A percentile compares a stretch with the other conserved stretches of the same genome.
phyloP scores from a whole-genome alignment of 2,329 filamentous ascomycete species.

The Trichoderma arundinaceum region DNA sequence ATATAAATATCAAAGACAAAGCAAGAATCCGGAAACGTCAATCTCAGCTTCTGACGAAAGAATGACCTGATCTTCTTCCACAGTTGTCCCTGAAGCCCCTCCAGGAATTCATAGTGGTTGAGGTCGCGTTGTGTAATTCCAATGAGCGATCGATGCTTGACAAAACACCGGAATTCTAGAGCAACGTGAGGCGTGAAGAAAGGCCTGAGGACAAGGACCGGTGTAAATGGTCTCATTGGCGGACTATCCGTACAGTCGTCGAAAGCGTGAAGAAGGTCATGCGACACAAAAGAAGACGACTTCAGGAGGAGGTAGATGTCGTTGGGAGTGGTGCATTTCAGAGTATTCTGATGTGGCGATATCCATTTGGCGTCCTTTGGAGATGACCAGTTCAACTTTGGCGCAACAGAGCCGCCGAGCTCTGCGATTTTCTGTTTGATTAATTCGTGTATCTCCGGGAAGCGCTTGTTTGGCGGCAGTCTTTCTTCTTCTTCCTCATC shows the following conservation, averaged over 20 bases:
- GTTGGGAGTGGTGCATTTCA: constrained; percentile 86
- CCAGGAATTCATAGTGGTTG: constrained; percentile 86
- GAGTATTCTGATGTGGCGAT: constrained; percentile 78
- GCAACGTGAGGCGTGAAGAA: constrained; percentile 88
- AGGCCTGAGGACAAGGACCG: constrained; percentile 83
- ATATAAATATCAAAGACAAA: constrained; percentile 95
- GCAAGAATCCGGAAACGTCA: constrained; percentile 80
- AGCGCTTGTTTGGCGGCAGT: constrained; percentile 60
- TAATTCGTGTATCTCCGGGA: constrained; percentile 74
- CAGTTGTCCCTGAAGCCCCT: constrained; percentile 66
- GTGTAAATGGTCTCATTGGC: constrained; percentile 61
- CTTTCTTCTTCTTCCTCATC: constrained; percentile 49
- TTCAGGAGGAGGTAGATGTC: constrained; percentile 95
- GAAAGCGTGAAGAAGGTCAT: constrained; percentile 92
- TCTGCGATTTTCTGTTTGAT: constrained; percentile 80
- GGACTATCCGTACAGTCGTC: constrained; percentile 64
- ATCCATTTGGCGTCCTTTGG: constrained; percentile 98
- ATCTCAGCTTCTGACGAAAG: constrained; percentile 74
- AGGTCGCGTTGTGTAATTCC: constrained; percentile 88
- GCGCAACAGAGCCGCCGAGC: constrained; percentile 83
- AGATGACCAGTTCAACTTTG: constrained; percentile 96
- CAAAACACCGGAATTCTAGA: constrained; percentile 95
- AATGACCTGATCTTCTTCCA: constrained; percentile 74
- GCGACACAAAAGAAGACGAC: constrained; percentile 90
- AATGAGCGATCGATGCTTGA: constrained; percentile 79